Evolutionary conservation across 805 yeast genomes (phyloP), one percentile per base, ranked within the genome.

Genomic region (Saturnispora silvae): DNA sequence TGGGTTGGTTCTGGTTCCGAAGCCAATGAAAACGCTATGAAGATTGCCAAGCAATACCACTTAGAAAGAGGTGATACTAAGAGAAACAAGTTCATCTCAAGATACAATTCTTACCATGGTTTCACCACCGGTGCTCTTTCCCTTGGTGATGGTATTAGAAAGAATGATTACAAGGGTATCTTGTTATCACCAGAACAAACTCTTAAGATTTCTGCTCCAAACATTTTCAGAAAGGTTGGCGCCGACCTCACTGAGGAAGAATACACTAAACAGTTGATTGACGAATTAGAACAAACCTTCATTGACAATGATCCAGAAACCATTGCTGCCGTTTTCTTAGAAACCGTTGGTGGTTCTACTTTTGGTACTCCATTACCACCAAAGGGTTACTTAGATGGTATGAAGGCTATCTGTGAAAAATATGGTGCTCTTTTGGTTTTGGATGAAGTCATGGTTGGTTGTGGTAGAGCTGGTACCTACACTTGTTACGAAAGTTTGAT

Each of bases 351-450:
- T 33, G 72, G 73, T 22, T 63, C 66, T 13, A 56, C 68, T 11
- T 50, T 60, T 29, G 73, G 72, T 33, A 57, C 67, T 33, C 60
- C 60, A 28, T 61, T 65, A 18, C 67, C 70, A 32, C 61, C 67
- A 41, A 58, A 57, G 42, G 67, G 68, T 15, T 68, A 68, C 49
- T 53, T 67, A 35, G 64, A 61, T 39, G 72, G 68, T 13, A 55
- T 65, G 14, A 44, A 67, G 35, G 61, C 53, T 20, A 48, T 87
- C 51, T 96, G 96, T 31, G 94, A 86, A 33, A 84, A 87, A 62
- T 87, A 89, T 56, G 96, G 96, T 45, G 96, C 96, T 30, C 60
- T 87, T 52, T 85, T 96, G 18, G 84, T 86, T 56, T 67, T 89
- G 58, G 97, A 87, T 58, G 97, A 87, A 60, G 97, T 87, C 27